A percentile compares a stretch with the other conserved stretches of the same genome.
These are phyloP conservation scores for Moelleriella libera DNA, from an alignment of 2,329 filamentous ascomycete genomes.

Conservation along the genomic window DNA sequence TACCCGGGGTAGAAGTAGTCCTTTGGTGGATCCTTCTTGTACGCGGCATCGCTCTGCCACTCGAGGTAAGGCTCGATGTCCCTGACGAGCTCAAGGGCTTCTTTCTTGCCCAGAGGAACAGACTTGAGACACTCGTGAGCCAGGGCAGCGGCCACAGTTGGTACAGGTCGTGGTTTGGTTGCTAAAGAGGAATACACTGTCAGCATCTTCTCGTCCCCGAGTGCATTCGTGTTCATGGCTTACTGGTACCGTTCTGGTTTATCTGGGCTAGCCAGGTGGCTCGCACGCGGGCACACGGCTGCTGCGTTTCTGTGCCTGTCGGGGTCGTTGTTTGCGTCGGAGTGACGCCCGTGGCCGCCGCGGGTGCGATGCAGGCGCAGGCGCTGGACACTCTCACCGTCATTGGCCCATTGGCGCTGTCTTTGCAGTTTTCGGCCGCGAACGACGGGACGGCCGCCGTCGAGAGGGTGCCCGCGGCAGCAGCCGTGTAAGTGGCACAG, in stretches of 20 bases:
- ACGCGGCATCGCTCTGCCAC: conserved; percentile 33
- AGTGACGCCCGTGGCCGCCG: conserved; percentile 1
- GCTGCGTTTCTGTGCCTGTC: conserved; percentile 1
- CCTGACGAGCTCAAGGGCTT: conserved; percentile 19
- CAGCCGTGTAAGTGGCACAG: conserved; percentile 12
- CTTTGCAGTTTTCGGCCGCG: conserved; percentile 8
- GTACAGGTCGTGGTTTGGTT: conserved; percentile 6
- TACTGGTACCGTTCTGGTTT: too few relatives aligned
- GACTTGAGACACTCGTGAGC: conserved; percentile 23
- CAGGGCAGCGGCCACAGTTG: conserved; percentile 19
- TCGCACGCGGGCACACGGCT: conserved; percentile 6
- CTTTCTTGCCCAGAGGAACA: conserved; percentile 21
- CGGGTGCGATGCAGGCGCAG: conserved; percentile 10
- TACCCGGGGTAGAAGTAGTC: conserved; percentile 32
- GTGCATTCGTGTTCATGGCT: neutral
- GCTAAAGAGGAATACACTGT: neutral
- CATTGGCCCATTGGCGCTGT: conserved; percentile 8
- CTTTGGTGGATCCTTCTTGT: conserved; percentile 35
- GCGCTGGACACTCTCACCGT: conserved; percentile 9
- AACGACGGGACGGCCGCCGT: conserved; percentile 8
- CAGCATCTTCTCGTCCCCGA: neutral
- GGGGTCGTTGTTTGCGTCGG: conserved; percentile 2
- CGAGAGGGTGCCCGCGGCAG: conserved; percentile 6
- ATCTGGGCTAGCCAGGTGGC: conserved; percentile 4
- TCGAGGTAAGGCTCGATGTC: conserved; percentile 26